Evolutionary conservation across 208 protist genomes (phyloP).

Genomic region (Leishmania tarentolae): DNA sequence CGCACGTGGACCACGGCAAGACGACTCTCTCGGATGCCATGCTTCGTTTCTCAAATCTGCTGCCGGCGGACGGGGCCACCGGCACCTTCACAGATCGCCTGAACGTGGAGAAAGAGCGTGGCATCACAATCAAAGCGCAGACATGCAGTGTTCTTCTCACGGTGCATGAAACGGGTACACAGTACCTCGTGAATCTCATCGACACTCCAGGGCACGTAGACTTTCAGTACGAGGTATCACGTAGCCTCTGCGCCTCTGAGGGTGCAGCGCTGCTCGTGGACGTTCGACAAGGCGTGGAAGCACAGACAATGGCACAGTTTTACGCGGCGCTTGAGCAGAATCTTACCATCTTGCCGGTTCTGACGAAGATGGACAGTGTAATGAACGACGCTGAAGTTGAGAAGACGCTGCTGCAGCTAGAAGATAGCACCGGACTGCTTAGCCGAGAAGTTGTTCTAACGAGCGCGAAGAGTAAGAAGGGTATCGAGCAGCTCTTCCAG

Average conservation of each 20-base stretch:
- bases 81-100: slow-evolving; percentile 93
- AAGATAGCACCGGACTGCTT: slow-evolving; percentile 87
- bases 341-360: slow-evolving; percentile 84
- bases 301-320: slow-evolving; percentile 97
- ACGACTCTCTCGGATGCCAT: slow-evolving; percentile 92
- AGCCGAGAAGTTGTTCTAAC: slow-evolving; percentile 87
- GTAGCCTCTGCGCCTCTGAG: slow-evolving; percentile 94
- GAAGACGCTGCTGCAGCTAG: slow-evolving; percentile 75
- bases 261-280: slow-evolving; percentile 93
- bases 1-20: slow-evolving; percentile 94
- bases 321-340: slow-evolving; percentile 92
- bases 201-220: slow-evolving; percentile 98
- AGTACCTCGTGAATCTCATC: slow-evolving; percentile 97
- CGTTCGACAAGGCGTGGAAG: slow-evolving; percentile 92
- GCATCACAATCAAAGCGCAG: slow-evolving; percentile 97
- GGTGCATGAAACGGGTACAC: slow-evolving; percentile 11
- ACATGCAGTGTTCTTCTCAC: slow-evolving; percentile 89
- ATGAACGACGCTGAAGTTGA: slow-evolving; percentile 74
- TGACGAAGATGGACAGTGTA: slow-evolving; percentile 92
- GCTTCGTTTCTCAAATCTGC: slow-evolving; percentile 76
- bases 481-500: slow-evolving; percentile 86
- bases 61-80: slow-evolving; percentile 61
- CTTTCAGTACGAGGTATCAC: slow-evolving; percentile 97
- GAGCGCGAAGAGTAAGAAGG: slow-evolving; percentile 92
- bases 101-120: slow-evolving; percentile 95